A percentile compares a stretch with the other conserved stretches of the same genome.
These are phyloP conservation scores for Taphrina wiesneri DNA, from an alignment of 1,139 yeast species.

Conservation along the genomic window DNA sequence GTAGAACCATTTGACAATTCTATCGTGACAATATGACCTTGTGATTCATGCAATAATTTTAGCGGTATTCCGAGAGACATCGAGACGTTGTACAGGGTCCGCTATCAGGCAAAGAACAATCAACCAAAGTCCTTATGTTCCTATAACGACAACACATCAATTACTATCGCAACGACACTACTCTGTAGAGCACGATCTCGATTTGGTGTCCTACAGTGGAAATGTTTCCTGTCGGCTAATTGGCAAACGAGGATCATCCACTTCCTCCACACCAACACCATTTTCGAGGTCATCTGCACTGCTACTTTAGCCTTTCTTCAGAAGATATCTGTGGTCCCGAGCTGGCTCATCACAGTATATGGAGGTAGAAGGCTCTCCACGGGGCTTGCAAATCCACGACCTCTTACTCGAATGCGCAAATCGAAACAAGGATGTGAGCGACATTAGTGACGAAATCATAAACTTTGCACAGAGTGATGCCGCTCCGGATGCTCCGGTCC, in stretches of 20 bases:
- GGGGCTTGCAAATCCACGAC: background rate
- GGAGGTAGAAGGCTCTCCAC: background rate
- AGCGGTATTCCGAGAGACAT: slow-evolving; percentile 69
- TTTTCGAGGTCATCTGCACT: background rate
- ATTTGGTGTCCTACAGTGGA: background rate
- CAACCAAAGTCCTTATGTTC: too few relatives aligned
- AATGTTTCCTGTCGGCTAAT: background rate
- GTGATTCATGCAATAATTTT: slow-evolving; percentile 82
- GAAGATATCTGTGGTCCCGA: background rate
- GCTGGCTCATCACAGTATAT: background rate
- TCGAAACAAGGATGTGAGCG: background rate
- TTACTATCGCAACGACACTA: too few relatives aligned
- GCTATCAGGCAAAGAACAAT: background rate
- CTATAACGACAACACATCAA: too few relatives aligned
- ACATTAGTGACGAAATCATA: background rate
- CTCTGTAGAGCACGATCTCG: too few relatives aligned
- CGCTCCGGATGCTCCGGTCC: slow-evolving; percentile 10
- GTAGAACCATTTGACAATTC: slow-evolving; percentile 72
- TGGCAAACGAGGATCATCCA: background rate
- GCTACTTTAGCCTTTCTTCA: background rate
- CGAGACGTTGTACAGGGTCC: background rate
- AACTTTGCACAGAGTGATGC: slow-evolving; percentile 4
- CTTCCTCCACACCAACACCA: background rate
- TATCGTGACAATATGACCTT: slow-evolving; percentile 72
- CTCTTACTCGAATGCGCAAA: slow-evolving; percentile 10